Percentiles rank a stretch among this genome's conserved stretches.
Evolutionary conservation across 2,329 filamentous ascomycete species (phyloP).

Genomic region (Eurotiales sp.): DNA sequence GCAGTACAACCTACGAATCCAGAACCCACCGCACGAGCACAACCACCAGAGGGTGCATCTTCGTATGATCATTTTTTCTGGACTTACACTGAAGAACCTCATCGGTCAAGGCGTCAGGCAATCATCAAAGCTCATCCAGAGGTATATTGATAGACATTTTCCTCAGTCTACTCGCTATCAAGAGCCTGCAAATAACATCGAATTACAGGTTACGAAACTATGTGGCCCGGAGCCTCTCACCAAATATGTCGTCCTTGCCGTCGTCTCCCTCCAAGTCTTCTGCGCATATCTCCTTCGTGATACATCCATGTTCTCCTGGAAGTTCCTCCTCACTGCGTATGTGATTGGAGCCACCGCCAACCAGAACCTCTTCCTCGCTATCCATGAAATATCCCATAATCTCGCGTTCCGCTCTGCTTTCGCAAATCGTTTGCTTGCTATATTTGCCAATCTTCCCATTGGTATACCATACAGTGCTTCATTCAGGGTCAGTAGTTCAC

Average conservation of each 20-base stretch:
- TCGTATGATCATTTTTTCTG: slow-evolving; percentile 74
- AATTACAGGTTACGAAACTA: slow-evolving; percentile 83
- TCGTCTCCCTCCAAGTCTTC: slow-evolving; percentile 76
- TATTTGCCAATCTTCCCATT: slow-evolving; percentile 94
- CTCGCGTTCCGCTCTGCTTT: slow-evolving; percentile 79
- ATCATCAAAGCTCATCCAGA: slow-evolving; percentile 99
- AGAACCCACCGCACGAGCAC: slow-evolving; percentile 23
- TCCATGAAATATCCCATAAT: slow-evolving; percentile 98
- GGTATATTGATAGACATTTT: slow-evolving; percentile 58
- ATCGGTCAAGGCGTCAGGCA: slow-evolving; percentile 80
- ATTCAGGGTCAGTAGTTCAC: slow-evolving; percentile 64
- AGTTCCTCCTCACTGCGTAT: slow-evolving; percentile 84
- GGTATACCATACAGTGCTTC: slow-evolving; percentile 93
- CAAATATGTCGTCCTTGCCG: slow-evolving; percentile 82
- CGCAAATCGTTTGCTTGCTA: slow-evolving; percentile 80
- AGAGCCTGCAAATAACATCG: background rate
- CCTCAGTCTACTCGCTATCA: too few species aligned
- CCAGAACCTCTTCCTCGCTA: slow-evolving; percentile 97
- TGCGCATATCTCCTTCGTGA: slow-evolving; percentile 74
- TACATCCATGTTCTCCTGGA: slow-evolving; percentile 75
- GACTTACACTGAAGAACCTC: slow-evolving; percentile 98
- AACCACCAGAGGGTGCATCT: slow-evolving; percentile 30
- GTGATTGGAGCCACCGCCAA: slow-evolving; percentile 91
- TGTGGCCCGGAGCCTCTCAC: slow-evolving; percentile 95
- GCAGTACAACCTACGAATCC: slow-evolving; percentile 16